Conservation (phyloP, 2,329 filamentous ascomycete species). For the Aspergillus sp. region DNA sequence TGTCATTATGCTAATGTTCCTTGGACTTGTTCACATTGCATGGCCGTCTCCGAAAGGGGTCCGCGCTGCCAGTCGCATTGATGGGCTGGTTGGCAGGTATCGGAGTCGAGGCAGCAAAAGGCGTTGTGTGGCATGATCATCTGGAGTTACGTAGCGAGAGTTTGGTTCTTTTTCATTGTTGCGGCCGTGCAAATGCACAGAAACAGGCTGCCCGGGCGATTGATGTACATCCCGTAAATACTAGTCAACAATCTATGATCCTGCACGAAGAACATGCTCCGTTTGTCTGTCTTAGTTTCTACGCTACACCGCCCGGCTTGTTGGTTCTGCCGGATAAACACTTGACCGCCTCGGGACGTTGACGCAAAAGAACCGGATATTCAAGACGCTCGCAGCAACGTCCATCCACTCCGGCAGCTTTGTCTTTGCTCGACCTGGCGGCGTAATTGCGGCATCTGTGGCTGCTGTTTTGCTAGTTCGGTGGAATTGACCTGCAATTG, state of each 20-base stretch:
- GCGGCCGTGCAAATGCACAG: not conserved
- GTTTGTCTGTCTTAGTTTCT: not conserved
- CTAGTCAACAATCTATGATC: not conserved
- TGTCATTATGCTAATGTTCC: conserved; percentile 1
- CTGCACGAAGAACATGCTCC: not conserved
- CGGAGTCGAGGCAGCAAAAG: conserved; percentile 19
- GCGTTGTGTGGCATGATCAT: conserved; percentile 23
- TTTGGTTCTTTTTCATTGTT: conserved; percentile 1
- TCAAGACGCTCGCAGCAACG: not conserved
- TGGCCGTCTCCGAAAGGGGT: not conserved
- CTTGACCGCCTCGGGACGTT: conserved; percentile 2
- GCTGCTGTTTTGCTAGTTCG: not conserved
- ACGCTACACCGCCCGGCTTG: not conserved
- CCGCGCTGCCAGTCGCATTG: not conserved
- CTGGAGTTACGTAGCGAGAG: conserved; percentile 24
- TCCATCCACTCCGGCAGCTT: not conserved
- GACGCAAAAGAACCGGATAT: conserved; percentile 8
- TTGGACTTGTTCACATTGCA: conserved; percentile 2
- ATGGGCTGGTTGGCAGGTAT: conserved; percentile 7
- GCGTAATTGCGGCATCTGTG: not conserved
- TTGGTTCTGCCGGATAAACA: not conserved
- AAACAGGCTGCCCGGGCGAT: not conserved
- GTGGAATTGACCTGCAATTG: not conserved
- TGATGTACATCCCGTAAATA: conserved; percentile 8
- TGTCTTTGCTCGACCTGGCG: not conserved